Conservation (phyloP, 768 basidiomycete species). For the Pleurotus djamor region DNA sequence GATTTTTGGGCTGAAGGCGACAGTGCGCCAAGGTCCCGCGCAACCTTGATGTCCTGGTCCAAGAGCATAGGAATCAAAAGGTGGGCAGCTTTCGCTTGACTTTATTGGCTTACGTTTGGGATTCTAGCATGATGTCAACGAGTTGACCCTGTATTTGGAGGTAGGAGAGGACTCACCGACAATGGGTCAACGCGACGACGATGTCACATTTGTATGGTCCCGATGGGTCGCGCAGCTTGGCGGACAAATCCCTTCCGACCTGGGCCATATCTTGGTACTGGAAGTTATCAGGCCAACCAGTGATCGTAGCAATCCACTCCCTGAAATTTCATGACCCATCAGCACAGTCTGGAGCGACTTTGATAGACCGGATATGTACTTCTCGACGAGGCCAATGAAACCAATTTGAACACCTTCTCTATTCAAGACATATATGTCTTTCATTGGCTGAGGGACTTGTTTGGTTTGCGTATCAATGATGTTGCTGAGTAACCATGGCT, state of each 20-base stretch:
- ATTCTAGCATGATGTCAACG: too few species aligned
- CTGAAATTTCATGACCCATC: not conserved
- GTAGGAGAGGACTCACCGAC: not conserved
- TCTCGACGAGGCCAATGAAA: slow-evolving; percentile 65
- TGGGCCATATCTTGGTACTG: slow-evolving; percentile 55
- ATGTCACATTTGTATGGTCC: slow-evolving; percentile 1
- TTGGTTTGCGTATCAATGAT: slow-evolving; percentile 54
- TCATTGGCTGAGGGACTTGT: slow-evolving; percentile 45
- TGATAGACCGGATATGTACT: slow-evolving; percentile 30
- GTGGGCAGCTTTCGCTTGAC: slow-evolving; percentile 42
- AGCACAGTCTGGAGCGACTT: not conserved
- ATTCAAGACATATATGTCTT: slow-evolving; percentile 48
- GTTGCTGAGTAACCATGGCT: slow-evolving; percentile 72
- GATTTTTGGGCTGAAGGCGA: slow-evolving; percentile 52
- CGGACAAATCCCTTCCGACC: slow-evolving; percentile 51
- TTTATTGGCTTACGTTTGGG: slow-evolving; percentile 12
- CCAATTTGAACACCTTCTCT: slow-evolving; percentile 55
- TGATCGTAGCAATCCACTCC: slow-evolving; percentile 43
- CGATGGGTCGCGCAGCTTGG: slow-evolving; percentile 47
- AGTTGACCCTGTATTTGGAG: not conserved
- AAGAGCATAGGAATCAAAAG: not conserved
- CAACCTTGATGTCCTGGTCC: slow-evolving; percentile 64
- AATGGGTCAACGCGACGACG: not conserved
- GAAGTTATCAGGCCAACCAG: slow-evolving; percentile 68
- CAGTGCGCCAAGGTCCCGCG: slow-evolving; percentile 58